Percentiles rank a stretch among this genome's conserved stretches.
Conservation (phyloP, 2,329 filamentous ascomycete genomes). For the Macrophomina pseudophaseolina region DNA sequence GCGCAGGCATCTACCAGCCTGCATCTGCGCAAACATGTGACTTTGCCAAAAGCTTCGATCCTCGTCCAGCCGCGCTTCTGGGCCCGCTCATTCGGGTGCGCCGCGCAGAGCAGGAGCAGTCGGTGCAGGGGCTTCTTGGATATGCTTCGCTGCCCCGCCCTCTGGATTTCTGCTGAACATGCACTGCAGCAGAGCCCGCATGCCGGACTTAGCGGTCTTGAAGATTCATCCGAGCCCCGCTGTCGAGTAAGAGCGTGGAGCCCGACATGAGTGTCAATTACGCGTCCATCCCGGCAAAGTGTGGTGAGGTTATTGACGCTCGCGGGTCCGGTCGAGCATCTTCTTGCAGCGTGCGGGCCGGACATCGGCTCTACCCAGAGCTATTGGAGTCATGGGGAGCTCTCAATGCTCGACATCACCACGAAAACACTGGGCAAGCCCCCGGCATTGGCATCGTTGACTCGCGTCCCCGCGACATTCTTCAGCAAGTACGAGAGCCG, state of each 20-base stretch:
- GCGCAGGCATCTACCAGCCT: conserved; percentile 7
- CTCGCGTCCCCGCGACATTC: conserved; percentile 8
- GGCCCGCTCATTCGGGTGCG: neutral
- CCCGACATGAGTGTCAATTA: neutral
- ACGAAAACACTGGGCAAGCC: conserved; percentile 6
- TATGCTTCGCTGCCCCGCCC: conserved; percentile 1
- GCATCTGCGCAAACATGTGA: conserved; percentile 22
- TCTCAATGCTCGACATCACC: conserved; percentile 8
- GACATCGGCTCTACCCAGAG: neutral
- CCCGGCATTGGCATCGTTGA: neutral
- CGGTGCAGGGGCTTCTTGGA: neutral
- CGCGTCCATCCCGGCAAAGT: conserved; percentile 3
- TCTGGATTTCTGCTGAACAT: neutral
- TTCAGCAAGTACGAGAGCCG: conserved; percentile 10
- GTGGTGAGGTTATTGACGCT: neutral
- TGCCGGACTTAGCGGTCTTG: conserved; percentile 14
- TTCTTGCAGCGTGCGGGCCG: neutral
- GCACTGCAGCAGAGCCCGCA: neutral
- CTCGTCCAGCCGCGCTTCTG: neutral
- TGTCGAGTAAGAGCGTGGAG: neutral
- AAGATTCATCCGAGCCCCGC: neutral
- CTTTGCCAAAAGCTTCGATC: neutral
- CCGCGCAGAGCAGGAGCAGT: conserved; percentile 15
- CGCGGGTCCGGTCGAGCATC: neutral
- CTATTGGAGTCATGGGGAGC: neutral